phyloP scores from a whole-genome alignment of 306 rosid species.

The Spatholobus suberectus region DNA sequence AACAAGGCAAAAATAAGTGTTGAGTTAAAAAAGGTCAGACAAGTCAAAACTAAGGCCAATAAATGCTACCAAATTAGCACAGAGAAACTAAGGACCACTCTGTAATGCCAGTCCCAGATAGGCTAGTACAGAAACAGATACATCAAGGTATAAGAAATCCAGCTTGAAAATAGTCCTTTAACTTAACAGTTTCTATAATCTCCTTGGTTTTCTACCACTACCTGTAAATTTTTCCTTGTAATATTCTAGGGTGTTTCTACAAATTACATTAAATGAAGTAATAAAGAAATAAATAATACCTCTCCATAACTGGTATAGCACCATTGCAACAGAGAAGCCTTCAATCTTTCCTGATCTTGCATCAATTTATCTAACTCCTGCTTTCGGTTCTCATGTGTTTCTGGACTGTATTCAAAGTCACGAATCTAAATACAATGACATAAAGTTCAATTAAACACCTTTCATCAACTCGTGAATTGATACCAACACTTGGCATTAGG shows the following conservation, averaged over 20 bases:
- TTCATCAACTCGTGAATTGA: not conserved
- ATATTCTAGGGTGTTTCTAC: not conserved
- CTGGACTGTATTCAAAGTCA: slow-evolving; percentile 84
- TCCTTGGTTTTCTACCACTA: not conserved
- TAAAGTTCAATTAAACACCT: slow-evolving; percentile 41
- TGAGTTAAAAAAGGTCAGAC: not conserved
- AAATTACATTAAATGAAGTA: slow-evolving; percentile 13
- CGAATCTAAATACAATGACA: slow-evolving; percentile 70
- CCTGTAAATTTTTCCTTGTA: not conserved
- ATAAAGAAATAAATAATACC: slow-evolving; percentile 50
- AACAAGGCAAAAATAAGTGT: not conserved
- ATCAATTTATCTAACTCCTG: slow-evolving; percentile 79
- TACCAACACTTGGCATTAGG: slow-evolving; percentile 17
- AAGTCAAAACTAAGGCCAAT: not conserved
- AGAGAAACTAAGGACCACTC: slow-evolving; percentile 15
- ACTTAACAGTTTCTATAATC: slow-evolving; percentile 23
- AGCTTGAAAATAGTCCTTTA: slow-evolving; percentile 30
- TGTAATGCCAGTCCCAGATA: slow-evolving; percentile 18
- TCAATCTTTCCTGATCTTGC: slow-evolving; percentile 82
- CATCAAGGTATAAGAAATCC: slow-evolving; percentile 4
- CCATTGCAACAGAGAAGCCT: slow-evolving; percentile 91
- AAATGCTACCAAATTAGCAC: slow-evolving; percentile 23
- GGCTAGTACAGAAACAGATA: slow-evolving; percentile 27
- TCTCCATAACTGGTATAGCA: slow-evolving; percentile 91
- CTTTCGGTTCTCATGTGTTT: slow-evolving; percentile 78